Evolutionary conservation across 2,329 filamentous ascomycete genomes (phyloP), one percentile per base, ranked within the genome.

Genomic region (Penicillium thymicola): DNA sequence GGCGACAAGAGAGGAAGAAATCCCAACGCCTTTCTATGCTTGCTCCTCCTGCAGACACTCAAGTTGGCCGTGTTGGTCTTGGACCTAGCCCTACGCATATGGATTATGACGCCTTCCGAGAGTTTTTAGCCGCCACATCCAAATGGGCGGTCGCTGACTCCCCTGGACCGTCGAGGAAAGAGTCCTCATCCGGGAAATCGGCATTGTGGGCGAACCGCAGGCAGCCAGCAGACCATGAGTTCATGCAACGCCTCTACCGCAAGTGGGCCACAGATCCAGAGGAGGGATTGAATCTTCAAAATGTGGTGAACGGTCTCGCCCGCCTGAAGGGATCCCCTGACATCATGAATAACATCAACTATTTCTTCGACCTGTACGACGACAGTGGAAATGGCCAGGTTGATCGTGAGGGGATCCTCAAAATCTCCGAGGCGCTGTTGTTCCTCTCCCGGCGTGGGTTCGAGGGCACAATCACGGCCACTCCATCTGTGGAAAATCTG

Each of bases 311-410:
- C 18, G 94, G 94, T 0, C 80, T 99, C 44, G 92, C 93, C 2
- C 86, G 89, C 14, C 90, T 99, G 68, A 97, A 96, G 73, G 93
- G 94, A 9, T 92, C 89, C 54, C 87, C 88, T 45, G 94, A 99
- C 73, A 97, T 99, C 63, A 97, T 99, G 93, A 90, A 90, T 30
- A 94, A 90, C 57, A 97, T 99, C 69, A 94, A 87, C 58, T 97
- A 97, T 75, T 97, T 99, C 74, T 99, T 99, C 66, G 90, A 97
- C 68, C 84, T 99, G 0, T 97, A 97, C 72, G 94, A 99, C 70
- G 93, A 99, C 63, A 89, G 93, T 67, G 84, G 86, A 1, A 92
- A 96, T 70, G 94, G 94, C 27, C 91, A 85, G 65, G 92, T 99
- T 5, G 94, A 97, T 68, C 86, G 94, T 11, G 94, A 99, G 74